Evolutionary conservation across 179 eudicot genomes (phyloP), one percentile per base, ranked within the genome.

Genomic region (Beta corolliflora): DNA sequence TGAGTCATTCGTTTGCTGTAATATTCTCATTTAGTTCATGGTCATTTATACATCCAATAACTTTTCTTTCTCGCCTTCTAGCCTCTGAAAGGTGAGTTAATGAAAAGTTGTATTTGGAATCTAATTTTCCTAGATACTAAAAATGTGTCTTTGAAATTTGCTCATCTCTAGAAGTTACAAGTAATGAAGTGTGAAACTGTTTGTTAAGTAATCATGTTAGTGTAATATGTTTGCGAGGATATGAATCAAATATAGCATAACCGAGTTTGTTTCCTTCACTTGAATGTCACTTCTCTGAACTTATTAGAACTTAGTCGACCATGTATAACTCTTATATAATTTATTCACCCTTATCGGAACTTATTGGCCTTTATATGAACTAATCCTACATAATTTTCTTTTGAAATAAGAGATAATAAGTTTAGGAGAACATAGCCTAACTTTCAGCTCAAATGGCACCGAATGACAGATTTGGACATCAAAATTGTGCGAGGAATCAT

Each of bases 101-200:
- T 81, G 81, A 63, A 61, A 77, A 74, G 71, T 58, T 58, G 75
- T 13, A 16, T 41, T 50, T 55, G 44, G 78, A 58, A 67, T 78
- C 69, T 81, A 60, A 52, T 48, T 77, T 9, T 73, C 60, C 50
- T 69, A 44, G 70, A 11, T 64, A 44, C 41, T 50, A 46, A 18
- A 81, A 44, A 68, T 69, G 66, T 75, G 56, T 25, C 18, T 16
- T 54, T 21, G 50, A 45, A 59, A 31, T 54, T 53, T 66, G 58
- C 65, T 44, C 48, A 41, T 50, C 53, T 54, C 29, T 66, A 23
- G 79, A 81, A 44, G 36, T 44, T 16, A 36, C 5, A 12, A 16
- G 23, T 23, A n/a, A 8, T 25, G n/a, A 5, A 9, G 18, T 65
- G 12, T 21, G 31, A 2, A 61, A 12, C 25, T 61, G 23, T n/a